phyloP scores from a whole-genome alignment of 805 yeast species.

The Kluyveromyces siamensis region DNA sequence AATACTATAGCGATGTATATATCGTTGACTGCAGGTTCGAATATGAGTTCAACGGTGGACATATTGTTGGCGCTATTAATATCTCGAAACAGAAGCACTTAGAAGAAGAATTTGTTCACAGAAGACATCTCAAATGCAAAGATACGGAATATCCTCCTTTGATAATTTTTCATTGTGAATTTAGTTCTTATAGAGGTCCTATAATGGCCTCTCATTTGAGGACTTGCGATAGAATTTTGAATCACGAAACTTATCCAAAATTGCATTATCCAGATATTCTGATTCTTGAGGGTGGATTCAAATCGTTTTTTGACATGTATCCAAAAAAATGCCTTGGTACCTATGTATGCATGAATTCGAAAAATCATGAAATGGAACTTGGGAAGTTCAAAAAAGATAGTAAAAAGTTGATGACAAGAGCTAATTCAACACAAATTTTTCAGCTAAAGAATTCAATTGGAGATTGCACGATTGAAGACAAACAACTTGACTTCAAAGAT shows the following conservation, averaged over 20 bases:
- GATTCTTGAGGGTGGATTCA: constrained; percentile 87
- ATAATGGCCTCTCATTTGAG: constrained; percentile 80
- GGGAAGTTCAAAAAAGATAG: constrained; percentile 41
- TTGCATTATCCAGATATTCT: constrained; percentile 83
- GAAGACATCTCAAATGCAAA: constrained; percentile 4
- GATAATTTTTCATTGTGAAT: constrained; percentile 89
- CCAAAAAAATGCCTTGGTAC: constrained; percentile 64
- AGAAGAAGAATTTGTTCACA: constrained; percentile 43
- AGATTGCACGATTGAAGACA: not conserved
- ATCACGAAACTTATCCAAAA: constrained; percentile 69
- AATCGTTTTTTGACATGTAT: constrained; percentile 55
- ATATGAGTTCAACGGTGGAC: constrained; percentile 91
- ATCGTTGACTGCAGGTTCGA: constrained; percentile 87
- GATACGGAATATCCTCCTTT: constrained; percentile 29
- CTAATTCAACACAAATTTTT: constrained; percentile 27
- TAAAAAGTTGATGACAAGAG: constrained; percentile 27
- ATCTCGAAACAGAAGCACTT: constrained; percentile 61
- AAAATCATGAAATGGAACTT: constrained; percentile 41
- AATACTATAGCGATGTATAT: constrained; percentile 45
- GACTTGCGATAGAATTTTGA: constrained; percentile 68
- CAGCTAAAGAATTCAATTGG: not conserved
- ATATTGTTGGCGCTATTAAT: constrained; percentile 75
- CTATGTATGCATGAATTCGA: constrained; percentile 72
- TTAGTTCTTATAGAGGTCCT: constrained; percentile 90
- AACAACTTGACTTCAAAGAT: not conserved